These are phyloP conservation scores for Apophysomyces variabilis DNA, from an alignment of 371 early-diverging fungal genomes.

Conservation along the genomic window DNA sequence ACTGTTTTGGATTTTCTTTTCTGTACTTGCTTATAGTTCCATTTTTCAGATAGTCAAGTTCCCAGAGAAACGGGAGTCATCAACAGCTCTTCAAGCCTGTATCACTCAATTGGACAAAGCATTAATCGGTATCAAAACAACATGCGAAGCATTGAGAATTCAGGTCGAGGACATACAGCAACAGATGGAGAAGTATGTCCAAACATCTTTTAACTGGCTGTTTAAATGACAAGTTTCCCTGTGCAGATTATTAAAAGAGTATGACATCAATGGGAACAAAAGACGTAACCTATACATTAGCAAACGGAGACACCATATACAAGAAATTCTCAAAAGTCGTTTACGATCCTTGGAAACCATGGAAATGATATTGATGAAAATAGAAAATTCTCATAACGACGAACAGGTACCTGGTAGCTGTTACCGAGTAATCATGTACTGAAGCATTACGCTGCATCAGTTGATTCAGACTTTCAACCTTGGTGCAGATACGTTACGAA, in stretches of 20 bases:
- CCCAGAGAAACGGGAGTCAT: conserved; percentile 21
- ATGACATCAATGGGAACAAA: conserved; percentile 28
- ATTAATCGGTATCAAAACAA: conserved; percentile 51
- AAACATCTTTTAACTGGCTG: background rate
- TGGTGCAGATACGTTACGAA: conserved; percentile 52
- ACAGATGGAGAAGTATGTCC: conserved; percentile 41
- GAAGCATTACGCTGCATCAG: conserved; percentile 22
- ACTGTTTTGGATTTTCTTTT: background rate
- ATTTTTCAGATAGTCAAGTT: conserved; percentile 38
- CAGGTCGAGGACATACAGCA: conserved; percentile 55
- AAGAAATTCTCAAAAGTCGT: conserved; percentile 47
- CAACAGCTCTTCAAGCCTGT: conserved; percentile 8
- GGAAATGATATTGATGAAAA: conserved; percentile 56
- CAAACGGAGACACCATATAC: conserved; percentile 45
- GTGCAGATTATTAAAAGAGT: conserved; percentile 16
- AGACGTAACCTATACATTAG: conserved; percentile 50
- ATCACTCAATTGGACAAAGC: conserved; percentile 55
- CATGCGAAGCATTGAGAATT: conserved; percentile 41
- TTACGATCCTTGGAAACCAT: conserved; percentile 58
- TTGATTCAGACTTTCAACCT: conserved; percentile 58
- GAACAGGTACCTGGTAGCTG: conserved; percentile 45
- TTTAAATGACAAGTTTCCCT: background rate
- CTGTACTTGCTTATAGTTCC: background rate
- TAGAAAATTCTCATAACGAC: conserved; percentile 58
- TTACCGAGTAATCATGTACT: background rate